A percentile compares a stretch with the other conserved stretches of the same genome.
These are phyloP conservation scores for Crithidia mellificae DNA, from an alignment of 208 protist species.

Conservation along the genomic window DNA sequence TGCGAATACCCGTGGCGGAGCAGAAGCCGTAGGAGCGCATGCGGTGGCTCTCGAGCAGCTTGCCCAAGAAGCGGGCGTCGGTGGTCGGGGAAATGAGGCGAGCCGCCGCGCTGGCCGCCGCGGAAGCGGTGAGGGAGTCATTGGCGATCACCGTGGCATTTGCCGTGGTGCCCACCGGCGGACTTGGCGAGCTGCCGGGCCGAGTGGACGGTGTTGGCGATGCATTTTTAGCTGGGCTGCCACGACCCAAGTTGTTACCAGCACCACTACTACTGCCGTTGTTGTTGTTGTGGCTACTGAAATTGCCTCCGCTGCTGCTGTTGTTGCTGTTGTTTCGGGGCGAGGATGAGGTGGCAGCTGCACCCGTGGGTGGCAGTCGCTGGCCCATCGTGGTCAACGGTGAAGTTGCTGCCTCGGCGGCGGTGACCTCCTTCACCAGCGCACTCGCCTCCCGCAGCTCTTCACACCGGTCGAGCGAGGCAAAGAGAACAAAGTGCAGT, in stretches of 20 bases:
- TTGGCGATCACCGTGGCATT: slow-evolving; percentile 5
- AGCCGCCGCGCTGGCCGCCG: slow-evolving; percentile 18
- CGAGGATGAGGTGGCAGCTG: background rate
- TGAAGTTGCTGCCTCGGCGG: background rate
- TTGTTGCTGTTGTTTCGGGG: background rate
- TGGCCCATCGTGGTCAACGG: background rate
- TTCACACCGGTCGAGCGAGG: slow-evolving; percentile 75
- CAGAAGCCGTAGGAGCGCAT: slow-evolving; percentile 80
- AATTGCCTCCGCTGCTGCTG: no score
- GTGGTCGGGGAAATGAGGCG: slow-evolving; percentile 41
- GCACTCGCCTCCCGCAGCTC: slow-evolving; percentile 39
- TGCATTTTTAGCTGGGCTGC: no score
- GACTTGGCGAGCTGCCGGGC: background rate
- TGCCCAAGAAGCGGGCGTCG: slow-evolving; percentile 74
- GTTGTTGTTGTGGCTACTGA: background rate
- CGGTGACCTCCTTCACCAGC: background rate
- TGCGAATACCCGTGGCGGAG: slow-evolving; percentile 70
- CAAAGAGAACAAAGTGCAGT: slow-evolving; percentile 80
- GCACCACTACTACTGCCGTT: slow-evolving; percentile 1
- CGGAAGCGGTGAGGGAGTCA: slow-evolving; percentile 11
- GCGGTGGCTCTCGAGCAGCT: slow-evolving; percentile 60
- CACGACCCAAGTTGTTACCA: background rate
- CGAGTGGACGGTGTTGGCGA: background rate
- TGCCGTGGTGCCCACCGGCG: background rate
- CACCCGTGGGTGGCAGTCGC: background rate